Base-by-base conservation (phyloP, 495 filamentous ascomycete genomes). In the Haplographium delicatum region DNA sequence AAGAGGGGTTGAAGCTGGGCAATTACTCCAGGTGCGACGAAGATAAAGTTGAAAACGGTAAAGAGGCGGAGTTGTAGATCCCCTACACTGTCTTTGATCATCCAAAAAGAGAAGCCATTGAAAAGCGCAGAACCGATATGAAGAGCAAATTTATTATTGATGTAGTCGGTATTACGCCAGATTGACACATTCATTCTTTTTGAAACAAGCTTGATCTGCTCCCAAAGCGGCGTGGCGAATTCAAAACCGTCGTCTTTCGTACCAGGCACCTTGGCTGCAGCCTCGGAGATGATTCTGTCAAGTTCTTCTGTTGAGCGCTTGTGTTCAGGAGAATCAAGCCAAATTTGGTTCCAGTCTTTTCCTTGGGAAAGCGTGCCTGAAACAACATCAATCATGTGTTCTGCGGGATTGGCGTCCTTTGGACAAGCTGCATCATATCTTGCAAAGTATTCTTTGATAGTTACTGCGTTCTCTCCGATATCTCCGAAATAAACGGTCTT, bases 1-100 rank as follows among this genome's bases (percentile, higher is more conserved):
- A 85, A 90, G 18, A 81, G 77, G 0, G 87, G 86, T 68, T 88
- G 84, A 23, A 88, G 74, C 56, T 78, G 73, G 10, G 53, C 57
- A 15, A 68, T 58, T 15, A 62, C 55, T 33, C 62, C 60, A 7
- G 62, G 62, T 0, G 64, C 62, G 30, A 68, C 60, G 51, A 68
- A 64, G 44, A 68, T 60, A 54, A 58, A 62, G 18, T 62, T 60
- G 51, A 72, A 72, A 26, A 72, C 42, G 3, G 65, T 53, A 57
- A 62, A 70, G n/a, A 68, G 59, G 5, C 56, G 52, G 22, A 59
- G 58, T 52, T 71, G 69, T 42, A 65, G 60, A 47, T 68, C 63
- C 9, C 57, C 59, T 1, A 58, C 51, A 13, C 52, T 47, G 44
- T 65, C 48, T 31, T 53, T 53, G 31, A 68, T 53, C 49, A 59